Evolutionary conservation across 1,284 basidiomycete species (phyloP), one percentile per base, ranked within the genome.

Genomic region (Hymenochaete sp.): DNA sequence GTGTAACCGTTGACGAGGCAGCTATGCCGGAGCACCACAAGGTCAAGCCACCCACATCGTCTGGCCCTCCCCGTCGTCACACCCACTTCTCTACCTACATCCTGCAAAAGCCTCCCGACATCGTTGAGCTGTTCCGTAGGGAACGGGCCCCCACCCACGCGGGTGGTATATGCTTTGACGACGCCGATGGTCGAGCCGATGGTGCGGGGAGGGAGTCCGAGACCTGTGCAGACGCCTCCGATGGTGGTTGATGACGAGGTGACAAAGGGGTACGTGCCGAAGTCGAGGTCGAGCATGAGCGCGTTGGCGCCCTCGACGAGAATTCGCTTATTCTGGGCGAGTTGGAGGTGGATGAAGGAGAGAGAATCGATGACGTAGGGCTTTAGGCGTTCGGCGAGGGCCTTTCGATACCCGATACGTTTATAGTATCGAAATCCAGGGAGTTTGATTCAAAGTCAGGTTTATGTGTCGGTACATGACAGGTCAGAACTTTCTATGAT

Each of bases 281-380:
- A 95, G 67, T 98, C 95, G 55, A 98, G 71, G 61, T 98, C 96
- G 53, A 98, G 82, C 93, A 98, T 97, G 52, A 98, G 71, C 2
- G 95, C 95, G 60, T 98, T 98, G 44, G 96, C 95, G 38, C 95
- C 95, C 64, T 98, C 95, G 47, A 98, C 90, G 24, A 98, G 79
- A 38, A 98, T 70, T 37, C 71, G 77, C 67, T 95, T 95, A 50
- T 81, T 79, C 24, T 72, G 63, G 1, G 72, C 64, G 38, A 98
- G 67, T 19, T 92, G 85, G 49, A 80, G 66, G 68, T 97, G 90
- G 47, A 97, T 70, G 68, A 86, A 96, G 8, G 77, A 72, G 11
- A 93, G 77, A 52, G 88, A 86, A 66, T 98, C 90, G 52, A 90
- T 71, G 48, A 98, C 90, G 64, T 87, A 89, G 2, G 96, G 95